Base-by-base conservation (phyloP, 495 filamentous ascomycete species). In the Penicillium longicatenatum region DNA sequence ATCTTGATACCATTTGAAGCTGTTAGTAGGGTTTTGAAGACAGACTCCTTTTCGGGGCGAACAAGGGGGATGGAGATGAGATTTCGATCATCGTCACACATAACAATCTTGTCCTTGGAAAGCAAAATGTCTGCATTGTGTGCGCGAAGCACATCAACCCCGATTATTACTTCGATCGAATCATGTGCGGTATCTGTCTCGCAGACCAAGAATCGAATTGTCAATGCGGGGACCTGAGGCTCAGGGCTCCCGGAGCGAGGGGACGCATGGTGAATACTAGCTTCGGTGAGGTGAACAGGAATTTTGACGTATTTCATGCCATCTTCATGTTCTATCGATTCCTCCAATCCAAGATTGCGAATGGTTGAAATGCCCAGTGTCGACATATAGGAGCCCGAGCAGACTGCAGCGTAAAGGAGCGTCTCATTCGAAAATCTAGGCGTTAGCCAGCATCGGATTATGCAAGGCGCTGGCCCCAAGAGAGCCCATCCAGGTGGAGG, bases 371-470 rank as follows among this genome's bases (percentile, higher is more conserved):
- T 81, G 47, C 92, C 87, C 33, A 98, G 65, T 24, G 83, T 84
- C 6, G 94, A 97, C 64, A 82, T 85, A 72, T 92, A 92, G 14
- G 94, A 96, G 11, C 92, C 95, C 11, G 91, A 92, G 70, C 94
- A 98, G 19, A 97, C 80, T 29, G 88, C 92, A 24, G 94, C 94
- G 62, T 98, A 98, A 6, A 97, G 81, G 6, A 97, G 81, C 10
- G 91, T 84, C 54, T 88, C 86, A 60, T 93, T 91, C 0, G 92
- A 93, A 67, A 92, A 97, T 60, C 89, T 86, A 5, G 84, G 87
- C 8, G 87, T 89, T 53, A 98, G 77, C 93, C 95, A 98, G 76
- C 94, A 98, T 50, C 94, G 89, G 45, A 98, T 91, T 62, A 98
- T 96, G 24, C 90, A 89, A 21, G 94, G 94, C 9, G 93, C 90